phyloP scores from a whole-genome alignment of 2,329 filamentous ascomycete species.

The Clonostachys sp. region DNA sequence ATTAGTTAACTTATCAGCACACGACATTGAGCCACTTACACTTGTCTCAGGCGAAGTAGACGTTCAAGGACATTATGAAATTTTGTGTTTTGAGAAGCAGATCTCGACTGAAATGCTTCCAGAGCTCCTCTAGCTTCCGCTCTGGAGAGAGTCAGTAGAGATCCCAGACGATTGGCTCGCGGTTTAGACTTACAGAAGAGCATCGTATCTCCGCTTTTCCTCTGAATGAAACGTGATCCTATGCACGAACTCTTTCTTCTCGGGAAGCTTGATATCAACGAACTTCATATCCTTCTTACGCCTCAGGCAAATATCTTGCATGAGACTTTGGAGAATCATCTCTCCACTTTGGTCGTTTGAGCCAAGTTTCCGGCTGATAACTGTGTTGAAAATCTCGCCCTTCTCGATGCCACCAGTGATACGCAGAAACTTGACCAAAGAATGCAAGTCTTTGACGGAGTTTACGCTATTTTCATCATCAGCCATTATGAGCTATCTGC shows the following conservation, averaged over 20 bases:
- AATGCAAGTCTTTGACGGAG: conserved; percentile 75
- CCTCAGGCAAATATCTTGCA: conserved; percentile 75
- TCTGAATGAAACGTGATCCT: conserved; percentile 68
- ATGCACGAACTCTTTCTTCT: conserved; percentile 74
- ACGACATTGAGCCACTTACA: conserved; percentile 27
- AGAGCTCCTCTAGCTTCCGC: conserved; percentile 71
- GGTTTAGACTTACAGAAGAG: conserved; percentile 50
- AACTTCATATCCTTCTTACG: conserved; percentile 87
- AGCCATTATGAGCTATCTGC: conserved; percentile 13
- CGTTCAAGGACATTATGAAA: conserved; percentile 79
- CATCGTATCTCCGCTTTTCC: conserved; percentile 74
- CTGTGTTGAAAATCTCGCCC: conserved; percentile 65
- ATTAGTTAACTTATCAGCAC: conserved; percentile 3
- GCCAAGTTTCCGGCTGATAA: conserved; percentile 58
- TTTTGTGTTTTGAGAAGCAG: conserved; percentile 38
- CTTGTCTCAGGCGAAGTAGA: conserved; percentile 76
- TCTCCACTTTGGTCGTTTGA: conserved; percentile 52
- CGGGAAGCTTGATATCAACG: conserved; percentile 73
- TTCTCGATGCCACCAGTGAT: conserved; percentile 73
- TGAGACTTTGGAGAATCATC: conserved; percentile 67
- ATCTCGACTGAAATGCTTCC: conserved; percentile 48
- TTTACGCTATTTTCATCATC: conserved; percentile 53
- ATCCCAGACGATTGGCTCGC: not conserved
- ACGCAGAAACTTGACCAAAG: conserved; percentile 70
- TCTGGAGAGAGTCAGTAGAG: conserved; percentile 28